Evolutionary conservation across 2,329 filamentous ascomycete species (phyloP).

Genomic region (Ceratocystis papillata): DNA sequence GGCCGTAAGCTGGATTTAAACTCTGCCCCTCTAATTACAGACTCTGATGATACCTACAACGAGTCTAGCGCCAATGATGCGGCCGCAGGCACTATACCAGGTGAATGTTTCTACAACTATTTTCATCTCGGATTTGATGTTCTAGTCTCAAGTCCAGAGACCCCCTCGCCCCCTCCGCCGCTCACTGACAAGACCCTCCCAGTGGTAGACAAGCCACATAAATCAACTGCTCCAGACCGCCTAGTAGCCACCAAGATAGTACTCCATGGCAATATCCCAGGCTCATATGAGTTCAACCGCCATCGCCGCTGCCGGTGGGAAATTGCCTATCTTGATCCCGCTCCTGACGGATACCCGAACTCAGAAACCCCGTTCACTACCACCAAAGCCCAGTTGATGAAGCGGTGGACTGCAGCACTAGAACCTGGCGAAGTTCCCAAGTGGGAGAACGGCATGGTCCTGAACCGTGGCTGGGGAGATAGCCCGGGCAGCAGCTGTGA

Average conservation of each 20-base stretch:
- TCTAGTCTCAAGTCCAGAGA: conserved; percentile 66
- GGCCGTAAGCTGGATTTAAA: not conserved
- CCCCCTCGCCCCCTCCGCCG: conserved; percentile 54
- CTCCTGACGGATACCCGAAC: conserved; percentile 35
- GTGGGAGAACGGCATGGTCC: conserved; percentile 64
- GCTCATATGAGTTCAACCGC: conserved; percentile 92
- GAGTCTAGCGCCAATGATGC: conserved; percentile 50
- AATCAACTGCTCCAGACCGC: conserved; percentile 44
- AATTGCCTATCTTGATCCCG: conserved; percentile 44
- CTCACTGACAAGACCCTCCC: conserved; percentile 28
- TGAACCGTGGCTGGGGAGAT: conserved; percentile 84
- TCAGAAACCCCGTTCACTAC: conserved; percentile 72
- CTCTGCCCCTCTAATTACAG: conserved; percentile 40
- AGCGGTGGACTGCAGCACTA: conserved; percentile 59
- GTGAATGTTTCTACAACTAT: conserved; percentile 92
- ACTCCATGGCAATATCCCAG: conserved; percentile 86
- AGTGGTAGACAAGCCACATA: conserved; percentile 27
- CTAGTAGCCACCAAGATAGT: conserved; percentile 86
- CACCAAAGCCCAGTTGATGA: conserved; percentile 56
- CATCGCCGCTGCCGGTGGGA: conserved; percentile 85
- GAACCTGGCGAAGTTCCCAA: conserved; percentile 42
- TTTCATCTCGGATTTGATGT: conserved; percentile 93
- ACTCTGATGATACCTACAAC: conserved; percentile 55
- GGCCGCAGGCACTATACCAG: conserved; percentile 43
- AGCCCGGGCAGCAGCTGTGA: conserved; percentile 85